phyloP scores from a whole-genome alignment of 768 basidiomycete genomes.

The Boletus tomentosulus region DNA sequence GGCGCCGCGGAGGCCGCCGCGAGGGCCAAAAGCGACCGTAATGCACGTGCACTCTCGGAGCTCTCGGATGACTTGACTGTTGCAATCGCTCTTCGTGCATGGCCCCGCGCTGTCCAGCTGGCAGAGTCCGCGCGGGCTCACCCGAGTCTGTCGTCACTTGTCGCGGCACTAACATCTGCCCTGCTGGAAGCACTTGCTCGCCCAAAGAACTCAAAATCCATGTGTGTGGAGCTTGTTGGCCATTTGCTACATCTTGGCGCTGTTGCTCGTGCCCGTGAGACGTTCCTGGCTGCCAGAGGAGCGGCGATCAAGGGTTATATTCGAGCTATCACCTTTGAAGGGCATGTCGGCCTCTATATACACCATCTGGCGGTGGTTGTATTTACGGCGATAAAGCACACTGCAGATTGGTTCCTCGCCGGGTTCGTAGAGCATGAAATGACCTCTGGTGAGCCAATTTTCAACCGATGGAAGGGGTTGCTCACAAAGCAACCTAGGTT shows the following conservation, averaged over 20 bases:
- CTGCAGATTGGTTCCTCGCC: constrained; percentile 95
- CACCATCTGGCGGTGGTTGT: constrained; percentile 84
- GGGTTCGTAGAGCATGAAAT: constrained; percentile 96
- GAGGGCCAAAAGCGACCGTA: constrained; percentile 75
- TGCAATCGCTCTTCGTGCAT: constrained; percentile 82
- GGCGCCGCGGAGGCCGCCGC: constrained; percentile 40
- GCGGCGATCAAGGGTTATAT: constrained; percentile 71
- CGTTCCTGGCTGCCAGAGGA: constrained; percentile 77
- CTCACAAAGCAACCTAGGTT: constrained; percentile 47
- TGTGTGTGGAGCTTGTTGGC: constrained; percentile 64
- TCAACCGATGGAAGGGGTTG: background rate
- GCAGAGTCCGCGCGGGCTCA: constrained; percentile 83
- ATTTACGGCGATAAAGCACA: constrained; percentile 95
- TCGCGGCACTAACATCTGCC: constrained; percentile 62
- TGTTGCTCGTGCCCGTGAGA: constrained; percentile 70
- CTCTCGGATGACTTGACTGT: constrained; percentile 91
- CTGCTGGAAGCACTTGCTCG: constrained; percentile 72
- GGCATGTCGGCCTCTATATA: constrained; percentile 80
- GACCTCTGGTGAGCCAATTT: constrained; percentile 67
- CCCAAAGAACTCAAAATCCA: constrained; percentile 72
- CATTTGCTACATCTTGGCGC: constrained; percentile 74
- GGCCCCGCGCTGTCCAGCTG: constrained; percentile 80
- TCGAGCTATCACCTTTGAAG: constrained; percentile 88
- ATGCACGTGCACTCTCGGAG: constrained; percentile 84
- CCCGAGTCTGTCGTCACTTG: constrained; percentile 57